Conservation (phyloP, 345 rosid genomes). For the Raphanus sativus region DNA sequence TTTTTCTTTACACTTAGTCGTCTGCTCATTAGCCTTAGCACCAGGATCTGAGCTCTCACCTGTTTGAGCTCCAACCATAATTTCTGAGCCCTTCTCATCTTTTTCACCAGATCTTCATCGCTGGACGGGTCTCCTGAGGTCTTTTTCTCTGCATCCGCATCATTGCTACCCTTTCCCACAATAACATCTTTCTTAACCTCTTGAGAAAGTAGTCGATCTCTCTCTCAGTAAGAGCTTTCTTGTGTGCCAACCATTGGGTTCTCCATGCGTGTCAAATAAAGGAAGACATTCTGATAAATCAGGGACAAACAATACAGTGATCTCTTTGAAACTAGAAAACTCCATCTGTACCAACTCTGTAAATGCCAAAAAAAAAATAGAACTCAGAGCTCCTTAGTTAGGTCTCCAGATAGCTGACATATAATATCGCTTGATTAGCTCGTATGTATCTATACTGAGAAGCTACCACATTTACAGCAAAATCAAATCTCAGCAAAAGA, state of each 20-base stretch:
- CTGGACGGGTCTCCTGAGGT: conserved; percentile 24
- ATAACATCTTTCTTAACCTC: conserved; percentile 52
- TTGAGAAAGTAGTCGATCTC: conserved; percentile 55
- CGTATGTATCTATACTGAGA: neutral
- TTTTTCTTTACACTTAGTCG: conserved; percentile 66
- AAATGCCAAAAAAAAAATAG: conserved; percentile 12
- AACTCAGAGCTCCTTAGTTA: conserved; percentile 3
- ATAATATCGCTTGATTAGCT: neutral
- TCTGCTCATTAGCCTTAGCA: conserved; percentile 42
- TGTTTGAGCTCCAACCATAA: conserved; percentile 46
- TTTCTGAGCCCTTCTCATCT: conserved; percentile 42
- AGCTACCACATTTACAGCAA: neutral
- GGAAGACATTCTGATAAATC: conserved; percentile 91
- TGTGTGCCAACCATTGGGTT: conserved; percentile 77
- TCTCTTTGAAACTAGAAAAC: conserved; percentile 80
- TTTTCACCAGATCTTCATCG: conserved; percentile 31
- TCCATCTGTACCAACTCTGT: conserved; percentile 78
- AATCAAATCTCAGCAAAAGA: neutral
- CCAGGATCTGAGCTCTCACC: conserved; percentile 44
- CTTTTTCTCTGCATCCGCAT: conserved; percentile 42
- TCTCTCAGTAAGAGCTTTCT: conserved; percentile 64
- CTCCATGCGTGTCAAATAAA: conserved; percentile 72
- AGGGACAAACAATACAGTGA: conserved; percentile 86
- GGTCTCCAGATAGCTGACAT: neutral
- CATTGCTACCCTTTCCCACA: conserved; percentile 44